Percentiles rank a stretch among this genome's conserved stretches.
Conservation (phyloP, 257 asterid species). For the Coffea eugenioides region DNA sequence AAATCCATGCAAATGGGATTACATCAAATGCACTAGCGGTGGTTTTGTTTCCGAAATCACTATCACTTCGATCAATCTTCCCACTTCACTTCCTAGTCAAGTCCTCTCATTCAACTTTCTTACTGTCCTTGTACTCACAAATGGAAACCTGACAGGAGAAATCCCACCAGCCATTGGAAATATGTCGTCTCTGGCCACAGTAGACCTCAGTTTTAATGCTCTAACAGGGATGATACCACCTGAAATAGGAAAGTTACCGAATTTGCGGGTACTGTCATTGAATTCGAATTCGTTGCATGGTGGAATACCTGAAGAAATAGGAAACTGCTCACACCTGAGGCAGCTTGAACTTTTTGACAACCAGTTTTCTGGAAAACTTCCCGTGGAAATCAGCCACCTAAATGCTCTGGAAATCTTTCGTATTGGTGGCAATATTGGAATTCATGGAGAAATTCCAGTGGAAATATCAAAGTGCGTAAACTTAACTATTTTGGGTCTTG, state of each 20-base stretch:
- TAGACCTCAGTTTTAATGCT: conserved; percentile 68
- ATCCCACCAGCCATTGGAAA: conserved; percentile 53
- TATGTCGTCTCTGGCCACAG: conserved; percentile 38
- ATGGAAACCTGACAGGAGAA: conserved; percentile 52
- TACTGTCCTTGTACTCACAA: conserved; percentile 39
- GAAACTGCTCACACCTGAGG: conserved; percentile 48
- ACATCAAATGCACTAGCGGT: conserved; percentile 45
- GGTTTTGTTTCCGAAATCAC: conserved; percentile 49
- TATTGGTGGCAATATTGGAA: conserved; percentile 54
- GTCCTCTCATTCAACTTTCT: conserved; percentile 51
- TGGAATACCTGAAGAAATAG: conserved; percentile 51
- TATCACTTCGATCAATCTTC: conserved; percentile 49
- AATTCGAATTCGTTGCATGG: conserved; percentile 50
- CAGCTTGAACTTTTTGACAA: conserved; percentile 64
- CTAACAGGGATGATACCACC: conserved; percentile 53
- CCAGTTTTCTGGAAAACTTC: conserved; percentile 48
- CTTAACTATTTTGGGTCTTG: conserved; percentile 53
- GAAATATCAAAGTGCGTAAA: conserved; percentile 55
- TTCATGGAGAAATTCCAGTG: conserved; percentile 60
- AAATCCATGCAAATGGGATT: conserved; percentile 69
- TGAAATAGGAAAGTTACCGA: conserved; percentile 49
- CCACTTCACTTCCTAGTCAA: conserved; percentile 48
- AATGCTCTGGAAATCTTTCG: conserved; percentile 52
- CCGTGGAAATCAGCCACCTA: conserved; percentile 42
- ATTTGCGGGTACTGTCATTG: conserved; percentile 40